phyloP scores from a whole-genome alignment of 768 basidiomycete genomes.

The Hygrocybe coccinea region DNA sequence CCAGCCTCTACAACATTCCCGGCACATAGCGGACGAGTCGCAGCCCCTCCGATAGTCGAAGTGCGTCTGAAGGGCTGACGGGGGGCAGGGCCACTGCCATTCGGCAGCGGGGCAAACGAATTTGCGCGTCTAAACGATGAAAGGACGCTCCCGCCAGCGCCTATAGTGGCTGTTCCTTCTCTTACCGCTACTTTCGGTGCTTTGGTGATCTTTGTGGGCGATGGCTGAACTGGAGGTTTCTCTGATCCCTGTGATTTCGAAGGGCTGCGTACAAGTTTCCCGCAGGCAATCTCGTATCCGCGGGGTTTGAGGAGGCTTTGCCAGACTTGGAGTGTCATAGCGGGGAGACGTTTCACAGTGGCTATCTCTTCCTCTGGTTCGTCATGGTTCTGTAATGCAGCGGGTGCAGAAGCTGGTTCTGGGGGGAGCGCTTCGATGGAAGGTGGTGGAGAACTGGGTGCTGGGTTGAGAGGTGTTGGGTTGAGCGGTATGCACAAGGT shows the following conservation, averaged over 20 bases:
- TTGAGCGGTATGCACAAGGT: neutral
- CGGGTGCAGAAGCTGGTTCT: constrained; percentile 20
- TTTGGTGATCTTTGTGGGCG: constrained; percentile 12
- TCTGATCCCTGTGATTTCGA: constrained; percentile 41
- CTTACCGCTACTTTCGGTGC: constrained; percentile 2
- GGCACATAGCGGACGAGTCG: neutral
- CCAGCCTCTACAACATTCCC: neutral
- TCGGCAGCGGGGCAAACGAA: constrained; percentile 47
- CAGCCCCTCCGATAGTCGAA: too few relatives aligned
- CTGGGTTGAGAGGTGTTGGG: constrained; percentile 4
- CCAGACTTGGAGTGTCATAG: constrained; percentile 66
- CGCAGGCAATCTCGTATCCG: constrained; percentile 58
- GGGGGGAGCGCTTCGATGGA: constrained; percentile 18
- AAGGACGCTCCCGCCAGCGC: constrained; percentile 40
- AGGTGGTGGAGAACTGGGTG: constrained; percentile 20
- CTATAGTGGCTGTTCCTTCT: too few relatives aligned
- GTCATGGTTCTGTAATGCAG: constrained; percentile 21
- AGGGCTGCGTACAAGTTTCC: constrained; percentile 59
- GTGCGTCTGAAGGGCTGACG: constrained; percentile 47
- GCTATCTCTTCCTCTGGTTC: constrained; percentile 57
- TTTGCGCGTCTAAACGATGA: constrained; percentile 58
- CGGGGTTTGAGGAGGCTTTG: constrained; percentile 59
- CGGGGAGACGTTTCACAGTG: constrained; percentile 52
- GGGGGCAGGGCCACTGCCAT: constrained; percentile 18
- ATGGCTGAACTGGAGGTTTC: constrained; percentile 16